Conservation (phyloP, 2,329 filamentous ascomycete genomes). For the Fusarium sp. region DNA sequence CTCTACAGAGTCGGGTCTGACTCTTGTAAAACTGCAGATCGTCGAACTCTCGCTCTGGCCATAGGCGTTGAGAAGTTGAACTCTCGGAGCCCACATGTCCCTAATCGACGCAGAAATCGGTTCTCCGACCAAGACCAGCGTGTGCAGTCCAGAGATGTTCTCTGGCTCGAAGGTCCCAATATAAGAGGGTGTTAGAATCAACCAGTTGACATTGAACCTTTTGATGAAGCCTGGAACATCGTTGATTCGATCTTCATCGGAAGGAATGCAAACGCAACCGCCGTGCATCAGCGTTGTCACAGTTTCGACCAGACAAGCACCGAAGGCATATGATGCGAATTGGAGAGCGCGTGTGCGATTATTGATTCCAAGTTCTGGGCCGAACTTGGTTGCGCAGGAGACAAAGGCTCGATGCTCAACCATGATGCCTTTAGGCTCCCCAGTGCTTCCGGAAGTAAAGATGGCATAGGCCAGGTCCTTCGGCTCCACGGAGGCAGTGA, state of each 20-base stretch:
- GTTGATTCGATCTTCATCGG: slow-evolving; percentile 36
- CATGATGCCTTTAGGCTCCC: slow-evolving; percentile 34
- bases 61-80: slow-evolving; percentile 54
- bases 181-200: slow-evolving; percentile 28
- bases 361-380: background rate
- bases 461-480: slow-evolving; percentile 13
- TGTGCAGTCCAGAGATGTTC: background rate
- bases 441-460: slow-evolving; percentile 41
- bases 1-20: background rate
- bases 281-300: slow-evolving; percentile 23
- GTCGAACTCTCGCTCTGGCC: slow-evolving; percentile 45
- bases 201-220: slow-evolving; percentile 11
- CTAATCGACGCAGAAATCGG: background rate
- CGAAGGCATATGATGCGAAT: slow-evolving; percentile 34
- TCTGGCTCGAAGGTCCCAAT: slow-evolving; percentile 1
- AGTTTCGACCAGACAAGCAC: slow-evolving; percentile 23
- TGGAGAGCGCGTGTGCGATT: slow-evolving; percentile 17
- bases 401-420: slow-evolving; percentile 1
- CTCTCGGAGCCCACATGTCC: background rate
- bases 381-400: background rate
- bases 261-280: slow-evolving; percentile 37
- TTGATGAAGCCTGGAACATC: slow-evolving; percentile 28
- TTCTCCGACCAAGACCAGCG: slow-evolving; percentile 1
- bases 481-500: no score
- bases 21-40: background rate